Evolutionary conservation across 1,284 basidiomycete species (phyloP), one percentile per base, ranked within the genome.

Genomic region (Fomitopsis betulina): DNA sequence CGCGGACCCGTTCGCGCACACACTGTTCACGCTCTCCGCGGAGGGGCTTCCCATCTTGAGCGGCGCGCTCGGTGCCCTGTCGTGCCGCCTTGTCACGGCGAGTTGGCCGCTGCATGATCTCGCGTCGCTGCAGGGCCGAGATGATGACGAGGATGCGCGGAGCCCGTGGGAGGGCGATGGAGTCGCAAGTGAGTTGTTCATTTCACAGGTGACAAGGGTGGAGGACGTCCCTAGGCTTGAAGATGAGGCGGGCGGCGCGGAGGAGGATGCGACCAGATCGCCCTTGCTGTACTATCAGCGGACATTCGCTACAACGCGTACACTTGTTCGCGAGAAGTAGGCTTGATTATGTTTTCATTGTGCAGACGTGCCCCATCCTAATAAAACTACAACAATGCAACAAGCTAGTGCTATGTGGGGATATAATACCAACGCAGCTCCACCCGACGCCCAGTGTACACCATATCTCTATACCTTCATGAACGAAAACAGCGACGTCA

Each of bases 401-500:
- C 35, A 8, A 53, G 47, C 35, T 53, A 25, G 42, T 57, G 43
- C 39, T 59, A 15, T 27, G 25, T 30, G 27, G 6, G 4, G 9
- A 55, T 45, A 47, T 43, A 49, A 30, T 47, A 35, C 21, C 35
- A 13, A 38, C 49, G 42, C 40, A 35, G 35, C 13, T 4, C 49
- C 5, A n/a, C 27, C 27, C 27, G 27, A 30, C 8, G 27, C 8
- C 27, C 27, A 8, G 27, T 8, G 27, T 30, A 8, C 27, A 30
- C 27, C 27, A 8, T 8, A 30, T 30, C 17, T 23, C 53, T 63
- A 80, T 52, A 83, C 23, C 65, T 80, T 86, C 85, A 94, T 89
- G 69, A 89, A 91, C 38, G 86, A 84, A 74, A 95, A 96, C 64
- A 97, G 72, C 53, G 76, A 67, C 55, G 79, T 74, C 73, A 98